phyloP scores from a whole-genome alignment of 192 early-diverging fungal genomes.

The Rhizophagus prolifer region DNA sequence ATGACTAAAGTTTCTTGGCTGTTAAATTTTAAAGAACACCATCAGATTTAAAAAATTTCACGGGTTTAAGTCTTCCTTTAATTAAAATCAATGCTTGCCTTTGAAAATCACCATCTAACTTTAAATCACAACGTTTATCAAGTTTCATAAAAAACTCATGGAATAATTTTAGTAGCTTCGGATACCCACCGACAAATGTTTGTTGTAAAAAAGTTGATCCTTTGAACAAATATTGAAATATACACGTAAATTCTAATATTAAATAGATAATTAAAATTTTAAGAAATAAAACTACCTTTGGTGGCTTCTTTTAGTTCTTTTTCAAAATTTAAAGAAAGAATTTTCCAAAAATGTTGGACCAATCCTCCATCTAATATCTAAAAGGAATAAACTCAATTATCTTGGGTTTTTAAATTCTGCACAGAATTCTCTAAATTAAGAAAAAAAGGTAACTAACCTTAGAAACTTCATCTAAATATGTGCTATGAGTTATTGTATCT shows the following conservation, averaged over 20 bases:
- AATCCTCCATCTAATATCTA: slow-evolving; percentile 51
- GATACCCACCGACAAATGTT: slow-evolving; percentile 53
- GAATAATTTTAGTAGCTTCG: slow-evolving; percentile 47
- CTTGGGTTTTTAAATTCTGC: too few relatives aligned
- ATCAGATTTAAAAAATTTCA: background rate
- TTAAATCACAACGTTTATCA: slow-evolving; percentile 43
- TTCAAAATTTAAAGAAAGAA: slow-evolving; percentile 52
- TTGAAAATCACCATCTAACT: slow-evolving; percentile 49
- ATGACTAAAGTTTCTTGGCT: slow-evolving; percentile 42
- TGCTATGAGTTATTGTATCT: slow-evolving; percentile 47
- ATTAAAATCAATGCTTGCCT: slow-evolving; percentile 34
- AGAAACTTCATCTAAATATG: slow-evolving; percentile 51
- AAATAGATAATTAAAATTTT: background rate
- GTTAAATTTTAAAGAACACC: background rate
- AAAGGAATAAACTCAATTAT: background rate
- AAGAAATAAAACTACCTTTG: slow-evolving; percentile 41
- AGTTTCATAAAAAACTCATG: slow-evolving; percentile 57
- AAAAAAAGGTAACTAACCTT: slow-evolving; percentile 32
- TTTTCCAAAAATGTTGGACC: slow-evolving; percentile 55
- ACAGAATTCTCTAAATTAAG: background rate
- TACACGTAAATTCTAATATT: background rate
- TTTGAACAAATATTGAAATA: slow-evolving; percentile 16
- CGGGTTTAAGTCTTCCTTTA: too few relatives aligned
- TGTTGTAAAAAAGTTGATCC: slow-evolving; percentile 54
- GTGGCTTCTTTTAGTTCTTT: slow-evolving; percentile 52